A percentile compares a stretch with the other conserved stretches of the same genome.
Evolutionary conservation across 345 rosid species (phyloP).

Genomic region (Raphanus raphanistrum): DNA sequence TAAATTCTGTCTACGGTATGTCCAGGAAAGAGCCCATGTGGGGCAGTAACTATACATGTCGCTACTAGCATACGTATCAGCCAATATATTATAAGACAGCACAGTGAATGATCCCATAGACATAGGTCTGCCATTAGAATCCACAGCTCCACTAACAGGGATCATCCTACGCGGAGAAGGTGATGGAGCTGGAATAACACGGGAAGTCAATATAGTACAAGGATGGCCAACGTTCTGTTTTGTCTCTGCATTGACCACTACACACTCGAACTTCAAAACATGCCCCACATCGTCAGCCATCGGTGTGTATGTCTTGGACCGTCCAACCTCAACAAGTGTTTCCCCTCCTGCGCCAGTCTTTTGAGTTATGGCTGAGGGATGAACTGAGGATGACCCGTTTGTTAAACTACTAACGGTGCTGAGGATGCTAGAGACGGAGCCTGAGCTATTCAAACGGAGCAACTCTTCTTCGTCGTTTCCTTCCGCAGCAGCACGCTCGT

Average conservation of each 20-base stretch:
- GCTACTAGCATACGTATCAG: slow-evolving; percentile 73
- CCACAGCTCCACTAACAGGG: slow-evolving; percentile 73
- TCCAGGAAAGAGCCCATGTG: slow-evolving; percentile 98
- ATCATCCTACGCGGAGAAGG: slow-evolving; percentile 88
- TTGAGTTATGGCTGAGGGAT: slow-evolving; percentile 67
- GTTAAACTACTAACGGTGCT: slow-evolving; percentile 54
- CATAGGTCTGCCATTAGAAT: slow-evolving; percentile 64
- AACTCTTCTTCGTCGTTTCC: slow-evolving; percentile 81
- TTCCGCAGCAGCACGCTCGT: slow-evolving; percentile 87
- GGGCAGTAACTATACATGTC: slow-evolving; percentile 92
- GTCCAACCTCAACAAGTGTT: slow-evolving; percentile 94
- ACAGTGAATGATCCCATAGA: slow-evolving; percentile 84
- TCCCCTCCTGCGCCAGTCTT: slow-evolving; percentile 74
- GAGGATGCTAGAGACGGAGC: slow-evolving; percentile 67
- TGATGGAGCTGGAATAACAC: slow-evolving; percentile 97
- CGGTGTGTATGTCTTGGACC: slow-evolving; percentile 87
- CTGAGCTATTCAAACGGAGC: slow-evolving; percentile 63
- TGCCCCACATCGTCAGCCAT: slow-evolving; percentile 91
- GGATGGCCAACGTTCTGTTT: slow-evolving; percentile 63
- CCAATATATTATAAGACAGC: slow-evolving; percentile 90
- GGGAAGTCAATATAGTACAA: slow-evolving; percentile 71
- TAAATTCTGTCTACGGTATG: slow-evolving; percentile 90
- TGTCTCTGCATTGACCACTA: slow-evolving; percentile 79
- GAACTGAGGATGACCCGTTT: slow-evolving; percentile 71
- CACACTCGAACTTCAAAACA: slow-evolving; percentile 92